Evolutionary conservation across 441 rosid genomes (phyloP).

Genomic region (Melastoma candidum): DNA sequence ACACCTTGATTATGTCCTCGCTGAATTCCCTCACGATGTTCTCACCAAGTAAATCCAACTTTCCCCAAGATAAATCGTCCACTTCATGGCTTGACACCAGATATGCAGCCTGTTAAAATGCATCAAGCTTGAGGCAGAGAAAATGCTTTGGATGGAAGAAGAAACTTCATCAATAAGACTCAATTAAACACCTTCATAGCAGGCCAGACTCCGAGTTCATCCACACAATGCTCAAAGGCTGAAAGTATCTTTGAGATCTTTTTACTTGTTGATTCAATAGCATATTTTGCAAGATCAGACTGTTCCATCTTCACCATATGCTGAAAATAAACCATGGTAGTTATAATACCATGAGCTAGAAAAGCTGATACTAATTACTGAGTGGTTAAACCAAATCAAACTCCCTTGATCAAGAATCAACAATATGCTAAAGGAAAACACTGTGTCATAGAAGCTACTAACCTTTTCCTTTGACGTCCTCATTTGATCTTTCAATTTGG

Average conservation of each 20-base stretch:
- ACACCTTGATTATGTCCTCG: conserved; percentile 33
- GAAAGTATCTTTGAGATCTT: conserved; percentile 36
- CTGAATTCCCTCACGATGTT: conserved; percentile 36
- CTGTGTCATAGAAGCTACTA: neutral
- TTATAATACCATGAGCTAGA: conserved; percentile 15
- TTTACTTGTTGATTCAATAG: conserved; percentile 26
- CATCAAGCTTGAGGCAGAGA: neutral
- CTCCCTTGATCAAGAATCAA: neutral
- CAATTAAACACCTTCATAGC: conserved; percentile 56
- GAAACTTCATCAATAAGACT: conserved; percentile 1
- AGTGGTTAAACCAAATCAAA: neutral
- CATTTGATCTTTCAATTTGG: conserved; percentile 22
- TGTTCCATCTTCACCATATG: conserved; percentile 29
- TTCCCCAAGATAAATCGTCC: conserved; percentile 33
- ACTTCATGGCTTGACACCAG: conserved; percentile 34
- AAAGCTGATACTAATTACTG: neutral
- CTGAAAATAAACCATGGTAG: conserved; percentile 29
- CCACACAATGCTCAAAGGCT: conserved; percentile 50
- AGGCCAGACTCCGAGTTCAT: conserved; percentile 66
- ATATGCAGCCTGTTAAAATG: conserved; percentile 59
- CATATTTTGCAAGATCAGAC: conserved; percentile 30
- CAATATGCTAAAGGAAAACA: neutral
- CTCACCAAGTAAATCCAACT: conserved; percentile 30
- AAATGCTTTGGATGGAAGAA: neutral
- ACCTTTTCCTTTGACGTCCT: conserved; percentile 40